Evolutionary conservation across 176 grass and related monocot species (phyloP), one percentile per base, ranked within the genome.

Genomic region (Thalia dealbata): DNA sequence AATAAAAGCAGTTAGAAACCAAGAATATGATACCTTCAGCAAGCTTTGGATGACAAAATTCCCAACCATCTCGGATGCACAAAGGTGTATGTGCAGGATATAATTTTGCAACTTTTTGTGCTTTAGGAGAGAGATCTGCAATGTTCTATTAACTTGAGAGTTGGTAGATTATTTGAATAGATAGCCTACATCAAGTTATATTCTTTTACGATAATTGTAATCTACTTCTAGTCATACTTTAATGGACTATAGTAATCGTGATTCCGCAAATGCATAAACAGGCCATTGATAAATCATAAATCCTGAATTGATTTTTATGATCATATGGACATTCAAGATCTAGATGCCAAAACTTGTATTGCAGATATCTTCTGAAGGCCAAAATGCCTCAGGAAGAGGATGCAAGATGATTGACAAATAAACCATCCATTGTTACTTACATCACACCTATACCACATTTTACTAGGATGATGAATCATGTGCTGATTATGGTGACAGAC

Each of bases 31-130:
- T 91, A 97, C 90, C 90, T 79, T 85, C 81, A 82, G 89, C 83
- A 71, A 86, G 67, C 67, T 97, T 90, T 72, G 80, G 82, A 62
- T 67, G 78, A 72, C 82, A 91, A 82, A 92, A 80, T 76, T 82
- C 84, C 95, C 95, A 97, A 68, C 95, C 95, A 84, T 88, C 88
- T 79, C 85, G 84, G 80, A 92, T 86, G 84, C 95, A 97, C 69
- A 86, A 86, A 88, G 95, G 80, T 29, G 90, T 92, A 80, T 88
- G 95, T 69, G 95, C 87, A 88, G 90, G 95, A 78, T 92, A 97
- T 68, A 76, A 81, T 73, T 91, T 86, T 0, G 83, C 83, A 73
- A 83, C 50, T 77, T 92, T 90, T 70, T 66, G 75, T 81, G 92
- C 90, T 7, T 66, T 80, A 66, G 81, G 87, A 63, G 89, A 75